Conservation (phyloP, 495 filamentous ascomycete genomes). For the Penicillium diatomitis region DNA sequence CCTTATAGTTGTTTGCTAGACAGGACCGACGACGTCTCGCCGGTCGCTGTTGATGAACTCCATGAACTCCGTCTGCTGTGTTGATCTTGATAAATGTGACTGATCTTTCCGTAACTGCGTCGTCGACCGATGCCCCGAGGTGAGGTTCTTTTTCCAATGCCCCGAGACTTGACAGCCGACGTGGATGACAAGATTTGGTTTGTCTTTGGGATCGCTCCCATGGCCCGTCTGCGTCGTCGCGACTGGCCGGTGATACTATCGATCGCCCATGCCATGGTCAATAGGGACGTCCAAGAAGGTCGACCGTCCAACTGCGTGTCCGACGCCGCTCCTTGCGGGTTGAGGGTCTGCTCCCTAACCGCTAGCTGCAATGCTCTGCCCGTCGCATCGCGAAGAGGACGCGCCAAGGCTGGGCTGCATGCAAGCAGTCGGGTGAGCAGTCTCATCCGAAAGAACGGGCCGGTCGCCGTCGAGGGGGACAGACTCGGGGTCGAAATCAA, state of each 20-base stretch:
- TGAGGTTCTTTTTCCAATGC: not conserved
- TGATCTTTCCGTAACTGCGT: constrained; percentile 25
- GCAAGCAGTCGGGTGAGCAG: constrained; percentile 51
- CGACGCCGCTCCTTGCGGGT: constrained; percentile 19
- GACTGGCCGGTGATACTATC: constrained; percentile 31
- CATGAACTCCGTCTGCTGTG: constrained; percentile 32
- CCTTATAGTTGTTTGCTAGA: constrained; percentile 21
- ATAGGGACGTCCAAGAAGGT: constrained; percentile 37
- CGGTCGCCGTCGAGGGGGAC: constrained; percentile 40
- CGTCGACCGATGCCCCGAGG: constrained; percentile 28
- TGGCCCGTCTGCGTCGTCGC: constrained; percentile 20
- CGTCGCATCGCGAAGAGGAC: constrained; percentile 86
- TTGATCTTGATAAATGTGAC: constrained; percentile 1
- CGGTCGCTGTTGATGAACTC: constrained; percentile 22
- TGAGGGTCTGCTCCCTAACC: constrained; percentile 32
- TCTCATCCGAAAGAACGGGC: constrained; percentile 47
- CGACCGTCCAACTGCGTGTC: constrained; percentile 23
- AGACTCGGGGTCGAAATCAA: constrained; percentile 65
- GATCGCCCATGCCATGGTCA: constrained; percentile 40
- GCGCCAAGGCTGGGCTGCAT: constrained; percentile 88
- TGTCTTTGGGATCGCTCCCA: not conserved
- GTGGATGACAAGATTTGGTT: constrained; percentile 6
- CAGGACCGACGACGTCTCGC: constrained; percentile 27
- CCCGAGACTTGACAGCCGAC: not conserved
- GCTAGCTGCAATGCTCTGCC: constrained; percentile 69